Base-by-base conservation (phyloP, 1,284 basidiomycete genomes). In the Stygiomarasmius scandens region DNA sequence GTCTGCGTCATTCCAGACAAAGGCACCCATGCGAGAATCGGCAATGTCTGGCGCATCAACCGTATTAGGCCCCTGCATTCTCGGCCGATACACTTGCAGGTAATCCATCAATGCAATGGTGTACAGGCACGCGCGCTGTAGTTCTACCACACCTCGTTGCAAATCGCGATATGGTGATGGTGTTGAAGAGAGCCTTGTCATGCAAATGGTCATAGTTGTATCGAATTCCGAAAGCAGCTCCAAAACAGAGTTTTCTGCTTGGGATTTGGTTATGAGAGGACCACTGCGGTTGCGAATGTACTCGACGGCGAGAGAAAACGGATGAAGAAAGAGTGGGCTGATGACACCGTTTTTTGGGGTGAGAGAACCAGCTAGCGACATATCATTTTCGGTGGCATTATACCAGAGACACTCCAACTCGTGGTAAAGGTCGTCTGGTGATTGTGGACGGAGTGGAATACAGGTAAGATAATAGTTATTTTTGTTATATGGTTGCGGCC, bases 1-100 rank as follows among this genome's bases (percentile, higher is more conserved):
- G 19, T 58, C 50, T 1, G 2, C 10, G 34, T 58, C 50, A 12
- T 47, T 48, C 25, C 27, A 58, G 1, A 58, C 50, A 41, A 52
- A 58, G 14, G 56, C 50, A 4, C 56, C 56, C 14, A 58, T 53
- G 19, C 51, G 44, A 10, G 19, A 12, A 12, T 19, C 6, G 5
- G 22, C 16, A 2, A 2, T 36, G 2, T 27, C 9, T 49, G 5
- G 23, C 16, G 8, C 23, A 2, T 14, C 32, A 2, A n/a, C n/a
- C n/a, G n/a, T n/a, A n/a, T n/a, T n/a, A n/a, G n/a, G n/a, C 25
- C 41, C 10, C 8, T 16, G 10, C 22, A 19, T 52, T 2, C 29
- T 11, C 3, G n/a, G 9, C 9, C 5, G 20, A 8, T 14, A 20
- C 23, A 38, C 23, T 20, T 52, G 16, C 14, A 10, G 3, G 19